Evolutionary conservation across 2,329 filamentous ascomycete species (phyloP).

Genomic region (Penicillium sp.): DNA sequence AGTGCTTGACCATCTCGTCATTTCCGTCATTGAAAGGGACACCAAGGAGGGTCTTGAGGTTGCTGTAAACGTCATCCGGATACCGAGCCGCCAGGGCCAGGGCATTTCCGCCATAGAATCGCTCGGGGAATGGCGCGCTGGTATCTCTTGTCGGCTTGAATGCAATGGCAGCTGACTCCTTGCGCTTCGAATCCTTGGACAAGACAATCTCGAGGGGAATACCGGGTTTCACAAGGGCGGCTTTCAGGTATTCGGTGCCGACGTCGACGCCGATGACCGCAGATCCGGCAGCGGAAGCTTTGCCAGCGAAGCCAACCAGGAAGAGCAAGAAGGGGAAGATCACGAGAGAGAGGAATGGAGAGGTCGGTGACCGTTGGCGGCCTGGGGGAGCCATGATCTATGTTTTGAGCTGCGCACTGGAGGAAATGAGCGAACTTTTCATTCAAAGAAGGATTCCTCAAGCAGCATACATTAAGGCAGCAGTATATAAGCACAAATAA

Average conservation of each 20-base stretch:
- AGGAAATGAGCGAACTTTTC: conserved; percentile 9
- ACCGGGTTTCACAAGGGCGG: conserved; percentile 89
- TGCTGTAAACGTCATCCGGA: conserved; percentile 88
- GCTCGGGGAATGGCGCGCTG: conserved; percentile 70
- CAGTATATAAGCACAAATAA: conserved; percentile 10
- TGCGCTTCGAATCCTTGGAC: conserved; percentile 95
- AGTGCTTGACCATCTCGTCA: conserved; percentile 58
- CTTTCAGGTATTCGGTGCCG: conserved; percentile 96
- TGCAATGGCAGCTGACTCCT: conserved; percentile 83
- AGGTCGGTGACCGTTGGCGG: conserved; percentile 27
- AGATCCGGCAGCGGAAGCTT: conserved; percentile 58
- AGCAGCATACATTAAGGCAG: conserved; percentile 2
- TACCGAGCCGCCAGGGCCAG: conserved; percentile 80
- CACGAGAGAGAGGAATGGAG: conserved; percentile 40
- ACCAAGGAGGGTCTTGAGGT: conserved; percentile 86
- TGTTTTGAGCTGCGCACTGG: conserved; percentile 22
- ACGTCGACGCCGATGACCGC: conserved; percentile 90
- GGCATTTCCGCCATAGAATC: conserved; percentile 87
- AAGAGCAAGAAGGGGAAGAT: conserved; percentile 50
- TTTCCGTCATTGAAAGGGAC: conserved; percentile 47
- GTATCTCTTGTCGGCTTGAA: conserved; percentile 79
- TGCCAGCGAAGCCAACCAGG: conserved; percentile 51
- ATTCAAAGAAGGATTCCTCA: not conserved
- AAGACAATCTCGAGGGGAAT: conserved; percentile 96
- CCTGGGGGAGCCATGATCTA: conserved; percentile 31